A percentile compares a stretch with the other conserved stretches of the same genome.
phyloP scores from a whole-genome alignment of 1,139 yeast species.

The Geotrichum phurueaensis region DNA sequence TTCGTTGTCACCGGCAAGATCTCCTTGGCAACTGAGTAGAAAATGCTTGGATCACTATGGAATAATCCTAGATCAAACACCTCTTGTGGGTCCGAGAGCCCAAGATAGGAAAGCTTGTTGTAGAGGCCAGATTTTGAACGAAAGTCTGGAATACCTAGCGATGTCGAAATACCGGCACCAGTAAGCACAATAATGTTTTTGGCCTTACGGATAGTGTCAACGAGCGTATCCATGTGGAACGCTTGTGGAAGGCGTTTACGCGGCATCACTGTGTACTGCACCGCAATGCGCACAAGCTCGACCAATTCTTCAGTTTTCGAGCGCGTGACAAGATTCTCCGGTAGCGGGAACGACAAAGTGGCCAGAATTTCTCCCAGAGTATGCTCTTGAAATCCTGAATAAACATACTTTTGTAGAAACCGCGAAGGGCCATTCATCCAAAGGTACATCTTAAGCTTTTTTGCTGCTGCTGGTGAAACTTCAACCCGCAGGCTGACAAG shows the following conservation, averaged over 20 bases:
- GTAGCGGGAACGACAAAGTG: slow-evolving; percentile 37
- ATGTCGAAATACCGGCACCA: slow-evolving; percentile 95
- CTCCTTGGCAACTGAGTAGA: slow-evolving; percentile 83
- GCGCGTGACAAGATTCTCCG: slow-evolving; percentile 23
- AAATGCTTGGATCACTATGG: slow-evolving; percentile 70
- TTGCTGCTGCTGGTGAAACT: slow-evolving; percentile 39
- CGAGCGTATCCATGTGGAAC: slow-evolving; percentile 54
- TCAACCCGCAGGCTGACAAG: slow-evolving; percentile 20
- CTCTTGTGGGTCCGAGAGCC: slow-evolving; percentile 87
- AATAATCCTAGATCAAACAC: slow-evolving; percentile 78
- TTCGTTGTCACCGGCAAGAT: slow-evolving; percentile 63
- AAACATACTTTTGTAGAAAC: slow-evolving; percentile 56
- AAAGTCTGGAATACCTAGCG: slow-evolving; percentile 91
- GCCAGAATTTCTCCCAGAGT: slow-evolving; percentile 41
- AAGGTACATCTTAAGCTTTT: slow-evolving; percentile 52
- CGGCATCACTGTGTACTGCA: slow-evolving; percentile 29
- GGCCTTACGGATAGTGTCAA: slow-evolving; percentile 49
- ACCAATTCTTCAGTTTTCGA: slow-evolving; percentile 11
- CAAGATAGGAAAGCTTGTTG: slow-evolving; percentile 54
- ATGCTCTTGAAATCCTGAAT: slow-evolving; percentile 48
- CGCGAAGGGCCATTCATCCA: slow-evolving; percentile 55
- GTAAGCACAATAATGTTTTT: slow-evolving; percentile 70
- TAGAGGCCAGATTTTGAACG: slow-evolving; percentile 87
- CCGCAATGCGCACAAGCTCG: slow-evolving; percentile 24
- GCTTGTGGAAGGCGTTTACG: slow-evolving; percentile 30